Evolutionary conservation across 441 rosid species (phyloP).

Genomic region (Gossypium schwendimanii): DNA sequence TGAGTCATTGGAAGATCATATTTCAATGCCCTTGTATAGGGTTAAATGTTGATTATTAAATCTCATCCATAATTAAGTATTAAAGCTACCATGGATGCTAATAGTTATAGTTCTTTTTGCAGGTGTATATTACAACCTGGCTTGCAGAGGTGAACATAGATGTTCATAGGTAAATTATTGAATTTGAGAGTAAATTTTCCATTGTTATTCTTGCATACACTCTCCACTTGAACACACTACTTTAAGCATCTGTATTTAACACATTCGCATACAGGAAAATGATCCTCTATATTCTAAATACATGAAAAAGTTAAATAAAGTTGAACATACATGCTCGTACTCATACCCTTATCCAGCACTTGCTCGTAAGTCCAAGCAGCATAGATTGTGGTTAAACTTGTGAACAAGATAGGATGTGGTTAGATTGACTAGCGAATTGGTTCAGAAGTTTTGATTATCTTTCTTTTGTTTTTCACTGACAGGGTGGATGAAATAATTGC

Average conservation of each 20-base stretch:
- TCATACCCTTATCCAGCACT: neutral
- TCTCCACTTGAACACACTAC: neutral
- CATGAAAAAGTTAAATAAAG: neutral
- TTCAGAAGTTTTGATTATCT: neutral
- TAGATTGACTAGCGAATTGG: neutral
- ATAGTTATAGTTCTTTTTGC: conserved; percentile 14
- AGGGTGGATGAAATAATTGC: conserved; percentile 40
- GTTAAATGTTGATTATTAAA: neutral
- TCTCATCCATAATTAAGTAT: neutral
- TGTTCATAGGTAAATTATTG: conserved; percentile 42
- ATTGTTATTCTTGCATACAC: neutral
- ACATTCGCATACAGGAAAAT: neutral
- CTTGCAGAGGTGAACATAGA: conserved; percentile 69
- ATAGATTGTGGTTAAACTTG: neutral
- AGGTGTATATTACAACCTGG: conserved; percentile 78
- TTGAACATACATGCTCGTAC: neutral
- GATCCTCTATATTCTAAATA: neutral
- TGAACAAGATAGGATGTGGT: neutral
- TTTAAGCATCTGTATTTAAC: neutral
- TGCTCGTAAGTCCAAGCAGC: neutral
- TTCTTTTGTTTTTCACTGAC: conserved; percentile 4
- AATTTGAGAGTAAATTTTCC: neutral
- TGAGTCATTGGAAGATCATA: neutral
- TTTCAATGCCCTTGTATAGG: neutral
- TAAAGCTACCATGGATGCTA: neutral